Evolutionary conservation across 192 early-diverging fungal species (phyloP).

Genomic region (Backusella sp.): DNA sequence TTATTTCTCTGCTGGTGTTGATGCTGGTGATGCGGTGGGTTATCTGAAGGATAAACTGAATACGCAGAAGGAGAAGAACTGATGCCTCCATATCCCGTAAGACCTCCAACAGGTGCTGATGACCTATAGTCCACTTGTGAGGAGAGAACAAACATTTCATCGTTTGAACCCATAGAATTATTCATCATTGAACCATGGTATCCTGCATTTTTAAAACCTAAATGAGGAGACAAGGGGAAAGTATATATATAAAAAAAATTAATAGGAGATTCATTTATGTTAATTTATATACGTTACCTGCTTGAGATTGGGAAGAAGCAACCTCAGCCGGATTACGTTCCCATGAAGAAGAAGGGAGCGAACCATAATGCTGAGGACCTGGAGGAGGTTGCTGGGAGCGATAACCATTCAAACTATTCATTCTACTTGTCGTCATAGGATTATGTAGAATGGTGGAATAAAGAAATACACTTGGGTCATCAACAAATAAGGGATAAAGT

Average conservation of each 20-base stretch:
- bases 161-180: slow-evolving; percentile 10
- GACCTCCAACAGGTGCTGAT: not conserved
- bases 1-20: not conserved
- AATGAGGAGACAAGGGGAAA: slow-evolving; percentile 8
- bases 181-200: slow-evolving; percentile 15
- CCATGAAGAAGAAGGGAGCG: not conserved
- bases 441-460: slow-evolving; percentile 30
- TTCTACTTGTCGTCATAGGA: slow-evolving; percentile 11
- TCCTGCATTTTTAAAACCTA: slow-evolving; percentile 14
- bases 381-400: not conserved
- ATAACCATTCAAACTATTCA: slow-evolving; percentile 12
- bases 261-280: not conserved
- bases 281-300: not conserved
- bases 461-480: slow-evolving; percentile 67
- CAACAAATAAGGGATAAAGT: slow-evolving; percentile 75
- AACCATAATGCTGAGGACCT: not conserved
- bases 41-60: slow-evolving; percentile 7
- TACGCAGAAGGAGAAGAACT: slow-evolving; percentile 6
- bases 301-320: not conserved
- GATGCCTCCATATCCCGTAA: not conserved
- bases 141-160: slow-evolving; percentile 17
- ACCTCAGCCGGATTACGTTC: not conserved
- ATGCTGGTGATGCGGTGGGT: not conserved
- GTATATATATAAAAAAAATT: not conserved
- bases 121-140: slow-evolving; percentile 10